A percentile compares a stretch with the other conserved stretches of the same genome.
These are phyloP conservation scores for Botrytis fabae DNA, from an alignment of 2,329 filamentous ascomycete genomes.

Conservation along the genomic window DNA sequence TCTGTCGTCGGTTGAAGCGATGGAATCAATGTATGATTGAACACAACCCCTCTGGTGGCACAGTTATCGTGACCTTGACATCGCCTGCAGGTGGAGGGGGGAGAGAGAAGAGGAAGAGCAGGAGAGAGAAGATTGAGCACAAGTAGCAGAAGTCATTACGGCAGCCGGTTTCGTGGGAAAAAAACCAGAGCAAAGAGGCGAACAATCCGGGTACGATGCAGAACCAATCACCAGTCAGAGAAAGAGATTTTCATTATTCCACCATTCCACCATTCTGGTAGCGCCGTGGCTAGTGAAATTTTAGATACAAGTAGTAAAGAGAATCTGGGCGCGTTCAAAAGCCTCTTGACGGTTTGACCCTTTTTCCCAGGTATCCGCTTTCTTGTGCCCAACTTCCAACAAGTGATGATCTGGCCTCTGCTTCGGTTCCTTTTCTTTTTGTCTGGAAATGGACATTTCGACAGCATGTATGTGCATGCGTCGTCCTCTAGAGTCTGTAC, in stretches of 20 bases:
- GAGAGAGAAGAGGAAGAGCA: background rate
- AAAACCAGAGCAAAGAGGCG: background rate
- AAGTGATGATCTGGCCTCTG: conserved; percentile 17
- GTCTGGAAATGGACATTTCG: background rate
- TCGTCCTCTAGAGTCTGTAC: too few species aligned
- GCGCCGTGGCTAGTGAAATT: background rate
- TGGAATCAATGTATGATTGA: too few species aligned
- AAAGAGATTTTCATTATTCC: background rate
- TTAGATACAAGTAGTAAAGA: background rate
- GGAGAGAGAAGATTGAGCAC: background rate
- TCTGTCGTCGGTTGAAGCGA: background rate
- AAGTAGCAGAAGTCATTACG: background rate
- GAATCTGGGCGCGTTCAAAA: background rate
- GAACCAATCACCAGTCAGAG: background rate
- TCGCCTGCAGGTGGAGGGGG: background rate
- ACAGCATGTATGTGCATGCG: too few species aligned
- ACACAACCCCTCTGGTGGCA: too few species aligned
- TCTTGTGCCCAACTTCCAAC: background rate
- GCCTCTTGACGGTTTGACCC: background rate
- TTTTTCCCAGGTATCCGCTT: background rate
- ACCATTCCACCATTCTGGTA: background rate
- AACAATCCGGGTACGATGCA: background rate
- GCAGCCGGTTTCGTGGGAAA: background rate
- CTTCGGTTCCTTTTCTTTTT: background rate
- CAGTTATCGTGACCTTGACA: background rate